Conservation (phyloP, 345 rosid genomes). For the Physaria fendleri region DNA sequence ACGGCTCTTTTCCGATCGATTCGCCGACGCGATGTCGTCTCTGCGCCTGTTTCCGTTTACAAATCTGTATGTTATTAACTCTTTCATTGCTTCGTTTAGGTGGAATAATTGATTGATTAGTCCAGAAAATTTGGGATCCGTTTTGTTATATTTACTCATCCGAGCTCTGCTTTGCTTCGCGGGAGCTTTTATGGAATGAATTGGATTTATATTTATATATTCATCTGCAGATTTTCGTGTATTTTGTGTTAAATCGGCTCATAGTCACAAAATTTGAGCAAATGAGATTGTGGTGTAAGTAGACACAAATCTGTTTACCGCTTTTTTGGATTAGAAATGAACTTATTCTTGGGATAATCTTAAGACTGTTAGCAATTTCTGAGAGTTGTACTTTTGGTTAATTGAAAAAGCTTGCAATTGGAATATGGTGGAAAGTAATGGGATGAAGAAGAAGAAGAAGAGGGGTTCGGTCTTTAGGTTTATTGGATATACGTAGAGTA, state of each 20-base stretch:
- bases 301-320: not conserved
- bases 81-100: not conserved
- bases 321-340: not conserved
- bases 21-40: constrained; percentile 59
- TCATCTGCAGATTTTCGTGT: not conserved
- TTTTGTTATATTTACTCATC: not conserved
- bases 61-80: constrained; percentile 44
- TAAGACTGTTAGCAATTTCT: not conserved
- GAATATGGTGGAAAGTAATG: too few relatives aligned
- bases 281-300: not conserved
- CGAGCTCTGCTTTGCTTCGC: too few relatives aligned
- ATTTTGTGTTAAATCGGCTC: not conserved
- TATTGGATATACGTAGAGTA: not conserved
- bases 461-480: not conserved
- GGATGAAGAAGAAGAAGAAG: constrained; percentile 1
- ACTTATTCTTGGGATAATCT: not conserved
- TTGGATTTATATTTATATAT: too few relatives aligned
- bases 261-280: not conserved
- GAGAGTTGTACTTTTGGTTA: not conserved
- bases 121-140: not conserved
- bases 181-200: not conserved
- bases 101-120: not conserved
- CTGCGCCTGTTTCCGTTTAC: constrained; percentile 50
- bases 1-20: constrained; percentile 58
- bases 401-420: not conserved